Base-by-base conservation (phyloP, 164 flowering plant species). In the Liriodendron chinense region DNA sequence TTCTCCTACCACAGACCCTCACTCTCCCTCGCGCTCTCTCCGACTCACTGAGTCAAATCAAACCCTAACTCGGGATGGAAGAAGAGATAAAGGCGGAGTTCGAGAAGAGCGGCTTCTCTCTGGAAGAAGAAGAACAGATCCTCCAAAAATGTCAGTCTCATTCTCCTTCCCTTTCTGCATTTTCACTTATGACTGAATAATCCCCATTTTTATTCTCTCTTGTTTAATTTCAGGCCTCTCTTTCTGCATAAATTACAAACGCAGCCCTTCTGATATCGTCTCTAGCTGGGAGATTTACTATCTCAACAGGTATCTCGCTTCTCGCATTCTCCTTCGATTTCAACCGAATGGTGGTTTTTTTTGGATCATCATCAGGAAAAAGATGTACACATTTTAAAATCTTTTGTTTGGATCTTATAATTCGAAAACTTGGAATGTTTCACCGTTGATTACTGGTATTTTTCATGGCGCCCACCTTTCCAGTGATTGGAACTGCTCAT, bases 251-350 rank as follows among this genome's bases (percentile, higher is more conserved):
- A 89, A 94, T 78, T 96, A 82, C 90, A 85, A 87, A 77, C 91
- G 92, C 43, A 82, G 83, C 28, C 90, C 98, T 47, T 87, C 96
- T 3, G 98, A 96, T 85, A 88, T 96, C 43, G 91, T 92, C 25
- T 91, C 97, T 8, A 91, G 92, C 82, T 94, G 98, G 98, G 98
- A 90, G 78, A 86, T 85, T 73, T 92, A 89, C 83, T 89, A 88
- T 76, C 90, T 96, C 80, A 96, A 93, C 86, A 86, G 97, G 98
- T 93, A 71, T 67, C 9, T 67, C 57, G 4, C 4, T 65, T 16
- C 18, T 53, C 4, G 13, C 16, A 2, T 16, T 53, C 18, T 53
- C 59, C 18, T 53, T 53, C 13, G 18, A 12, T 53, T 53, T 53
- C 59, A 12, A 12, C 18, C 59, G 16, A 12, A 16, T 53, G 2